Conservation (phyloP, 495 filamentous ascomycete genomes). For the Arthonia radiata region DNA sequence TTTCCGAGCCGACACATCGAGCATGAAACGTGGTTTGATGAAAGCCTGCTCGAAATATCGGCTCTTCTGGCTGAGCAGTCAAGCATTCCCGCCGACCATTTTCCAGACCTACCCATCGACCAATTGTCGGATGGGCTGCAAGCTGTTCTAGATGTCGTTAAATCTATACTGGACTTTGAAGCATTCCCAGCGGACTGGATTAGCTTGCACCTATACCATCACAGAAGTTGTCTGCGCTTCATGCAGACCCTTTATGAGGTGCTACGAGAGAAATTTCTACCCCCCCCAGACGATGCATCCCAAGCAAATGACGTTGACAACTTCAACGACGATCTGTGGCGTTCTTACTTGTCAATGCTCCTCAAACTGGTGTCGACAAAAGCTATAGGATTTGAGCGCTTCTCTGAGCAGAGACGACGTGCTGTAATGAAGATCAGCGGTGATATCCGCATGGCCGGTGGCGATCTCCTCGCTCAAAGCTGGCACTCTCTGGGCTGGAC, state of each 20-base stretch:
- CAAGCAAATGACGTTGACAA: too few species aligned
- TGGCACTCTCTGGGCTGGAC: slow-evolving; percentile 99
- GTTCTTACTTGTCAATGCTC: slow-evolving; percentile 69
- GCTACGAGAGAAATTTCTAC: slow-evolving; percentile 53
- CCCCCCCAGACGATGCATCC: slow-evolving; percentile 74
- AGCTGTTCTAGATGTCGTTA: slow-evolving; percentile 54
- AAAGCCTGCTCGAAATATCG: slow-evolving; percentile 70
- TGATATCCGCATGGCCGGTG: slow-evolving; percentile 80
- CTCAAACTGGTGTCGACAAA: slow-evolving; percentile 74
- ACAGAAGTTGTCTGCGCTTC: slow-evolving; percentile 71
- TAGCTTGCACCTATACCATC: slow-evolving; percentile 82
- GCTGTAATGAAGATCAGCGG: slow-evolving; percentile 98
- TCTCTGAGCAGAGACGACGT: slow-evolving; percentile 84
- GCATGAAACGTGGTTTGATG: slow-evolving; percentile 45
- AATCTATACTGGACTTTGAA: slow-evolving; percentile 69
- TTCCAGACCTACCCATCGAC: slow-evolving; percentile 44
- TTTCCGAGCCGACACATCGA: slow-evolving; percentile 53
- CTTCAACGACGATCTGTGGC: slow-evolving; percentile 88
- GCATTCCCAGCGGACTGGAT: slow-evolving; percentile 82
- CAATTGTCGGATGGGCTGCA: slow-evolving; percentile 53
- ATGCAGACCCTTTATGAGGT: slow-evolving; percentile 75
- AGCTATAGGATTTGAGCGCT: slow-evolving; percentile 77
- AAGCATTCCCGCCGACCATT: slow-evolving; percentile 38
- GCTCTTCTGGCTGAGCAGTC: slow-evolving; percentile 64
- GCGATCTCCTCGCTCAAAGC: slow-evolving; percentile 52